A percentile compares a stretch with the other conserved stretches of the same genome.
Evolutionary conservation across 441 rosid genomes (phyloP).

Genomic region (Theobroma grandiflorum): DNA sequence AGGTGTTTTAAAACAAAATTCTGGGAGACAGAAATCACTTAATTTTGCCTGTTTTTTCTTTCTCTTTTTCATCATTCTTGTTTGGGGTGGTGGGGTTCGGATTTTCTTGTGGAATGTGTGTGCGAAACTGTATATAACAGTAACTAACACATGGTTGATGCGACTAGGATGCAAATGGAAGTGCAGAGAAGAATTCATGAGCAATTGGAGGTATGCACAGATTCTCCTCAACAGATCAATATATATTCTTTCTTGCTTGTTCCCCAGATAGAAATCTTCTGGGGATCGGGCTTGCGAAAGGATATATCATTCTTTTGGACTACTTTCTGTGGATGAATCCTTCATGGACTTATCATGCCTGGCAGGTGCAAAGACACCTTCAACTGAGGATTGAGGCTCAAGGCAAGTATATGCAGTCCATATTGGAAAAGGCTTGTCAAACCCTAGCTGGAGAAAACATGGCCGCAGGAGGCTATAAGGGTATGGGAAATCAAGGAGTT

Average conservation of each 20-base stretch:
- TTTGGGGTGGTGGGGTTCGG: conserved; percentile 12
- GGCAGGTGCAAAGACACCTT: conserved; percentile 92
- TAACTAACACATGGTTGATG: conserved; percentile 61
- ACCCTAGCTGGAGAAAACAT: conserved; percentile 81
- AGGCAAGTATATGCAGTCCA: conserved; percentile 97
- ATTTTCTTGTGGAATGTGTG: conserved; percentile 41
- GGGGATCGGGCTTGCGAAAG: no score
- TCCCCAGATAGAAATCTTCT: neutral
- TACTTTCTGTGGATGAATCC: neutral
- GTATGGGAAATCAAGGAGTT: conserved; percentile 52
- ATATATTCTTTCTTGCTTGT: neutral
- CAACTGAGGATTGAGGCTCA: conserved; percentile 98
- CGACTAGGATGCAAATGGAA: conserved; percentile 98
- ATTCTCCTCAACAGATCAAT: neutral
- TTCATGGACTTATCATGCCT: neutral
- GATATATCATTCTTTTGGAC: no score
- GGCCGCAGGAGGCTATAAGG: conserved; percentile 57
- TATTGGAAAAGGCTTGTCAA: conserved; percentile 94
- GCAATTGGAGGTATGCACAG: conserved; percentile 80
- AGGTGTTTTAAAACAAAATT: neutral
- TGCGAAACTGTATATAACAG: conserved; percentile 38
- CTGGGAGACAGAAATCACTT: neutral
- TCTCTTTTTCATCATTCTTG: neutral
- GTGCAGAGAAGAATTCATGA: conserved; percentile 98
- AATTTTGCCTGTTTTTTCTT: neutral